phyloP scores from a whole-genome alignment of 495 filamentous ascomycete species.

The Amniculicola lignicola region DNA sequence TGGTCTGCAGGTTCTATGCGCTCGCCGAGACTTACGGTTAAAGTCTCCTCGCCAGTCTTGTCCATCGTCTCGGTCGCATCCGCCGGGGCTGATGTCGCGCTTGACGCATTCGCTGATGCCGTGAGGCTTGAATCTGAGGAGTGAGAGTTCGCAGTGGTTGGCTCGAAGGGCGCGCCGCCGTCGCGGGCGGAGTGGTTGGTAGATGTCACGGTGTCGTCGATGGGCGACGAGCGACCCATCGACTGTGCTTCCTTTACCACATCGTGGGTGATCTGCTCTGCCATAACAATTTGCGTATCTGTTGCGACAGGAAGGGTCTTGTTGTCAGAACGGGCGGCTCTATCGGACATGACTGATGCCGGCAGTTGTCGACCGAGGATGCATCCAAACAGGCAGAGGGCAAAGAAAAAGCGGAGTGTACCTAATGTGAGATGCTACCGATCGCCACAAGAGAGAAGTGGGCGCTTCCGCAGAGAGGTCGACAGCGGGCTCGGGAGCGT shows the following conservation, averaged over 20 bases:
- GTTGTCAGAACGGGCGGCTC: slow-evolving; percentile 34
- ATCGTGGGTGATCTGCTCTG: slow-evolving; percentile 73
- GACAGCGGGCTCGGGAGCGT: slow-evolving; percentile 25
- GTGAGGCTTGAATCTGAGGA: slow-evolving; percentile 11
- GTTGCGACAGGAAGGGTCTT: slow-evolving; percentile 34
- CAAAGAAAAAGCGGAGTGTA: slow-evolving; percentile 39
- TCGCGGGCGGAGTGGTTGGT: slow-evolving; percentile 56
- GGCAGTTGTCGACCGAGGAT: no score
- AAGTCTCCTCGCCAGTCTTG: slow-evolving; percentile 10
- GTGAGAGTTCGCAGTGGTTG: slow-evolving; percentile 32
- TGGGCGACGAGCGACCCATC: slow-evolving; percentile 68
- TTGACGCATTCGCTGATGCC: slow-evolving; percentile 15
- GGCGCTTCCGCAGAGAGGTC: slow-evolving; percentile 44
- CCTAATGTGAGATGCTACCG: slow-evolving; percentile 53
- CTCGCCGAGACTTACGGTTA: slow-evolving; percentile 6
- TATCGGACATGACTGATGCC: slow-evolving; percentile 24
- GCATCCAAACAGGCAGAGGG: no score
- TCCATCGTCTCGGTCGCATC: slow-evolving; percentile 5
- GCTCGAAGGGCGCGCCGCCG: slow-evolving; percentile 51
- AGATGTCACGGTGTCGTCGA: slow-evolving; percentile 68
- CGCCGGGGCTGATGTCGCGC: slow-evolving; percentile 5
- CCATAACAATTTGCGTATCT: slow-evolving; percentile 74
- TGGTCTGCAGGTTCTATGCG: background rate
- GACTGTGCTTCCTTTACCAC: slow-evolving; percentile 75
- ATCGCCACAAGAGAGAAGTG: slow-evolving; percentile 52